A percentile compares a stretch with the other conserved stretches of the same genome.
Evolutionary conservation across 176 grass and related monocot genomes (phyloP).

Genomic region (Eremochloa ophiuroides): DNA sequence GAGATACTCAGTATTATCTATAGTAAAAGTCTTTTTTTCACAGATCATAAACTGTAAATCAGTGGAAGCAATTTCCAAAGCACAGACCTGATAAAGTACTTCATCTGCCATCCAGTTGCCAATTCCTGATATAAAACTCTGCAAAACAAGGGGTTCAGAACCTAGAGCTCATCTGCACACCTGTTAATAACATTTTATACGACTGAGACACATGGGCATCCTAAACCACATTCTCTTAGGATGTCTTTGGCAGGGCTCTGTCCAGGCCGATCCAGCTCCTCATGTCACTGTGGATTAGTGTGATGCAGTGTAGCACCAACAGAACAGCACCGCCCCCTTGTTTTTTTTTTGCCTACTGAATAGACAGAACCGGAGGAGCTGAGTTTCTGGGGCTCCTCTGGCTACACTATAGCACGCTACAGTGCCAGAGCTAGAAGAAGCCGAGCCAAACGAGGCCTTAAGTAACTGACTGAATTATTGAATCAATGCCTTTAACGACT

Average conservation of each 20-base stretch:
- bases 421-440: neutral
- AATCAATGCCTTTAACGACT: neutral
- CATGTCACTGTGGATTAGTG: too few relatives aligned
- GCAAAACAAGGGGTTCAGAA: neutral
- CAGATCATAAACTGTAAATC: neutral
- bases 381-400: neutral
- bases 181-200: neutral
- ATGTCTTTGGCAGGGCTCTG: too few relatives aligned
- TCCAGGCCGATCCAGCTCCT: too few relatives aligned
- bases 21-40: neutral
- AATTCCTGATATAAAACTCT: conserved; percentile 83
- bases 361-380: neutral
- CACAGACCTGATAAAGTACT: conserved; percentile 77
- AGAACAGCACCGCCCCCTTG: neutral
- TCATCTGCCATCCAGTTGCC: conserved; percentile 85
- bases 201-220: neutral
- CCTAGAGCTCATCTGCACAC: neutral
- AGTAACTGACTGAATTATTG: neutral
- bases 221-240: neutral
- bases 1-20: neutral
- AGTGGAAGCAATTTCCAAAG: neutral
- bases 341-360: too few relatives aligned
- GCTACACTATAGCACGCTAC: neutral
- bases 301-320: neutral
- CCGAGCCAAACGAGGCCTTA: neutral